Conservation (phyloP, 108 stramenopile species). For the Pseudonitzschia delicatissima region DNA sequence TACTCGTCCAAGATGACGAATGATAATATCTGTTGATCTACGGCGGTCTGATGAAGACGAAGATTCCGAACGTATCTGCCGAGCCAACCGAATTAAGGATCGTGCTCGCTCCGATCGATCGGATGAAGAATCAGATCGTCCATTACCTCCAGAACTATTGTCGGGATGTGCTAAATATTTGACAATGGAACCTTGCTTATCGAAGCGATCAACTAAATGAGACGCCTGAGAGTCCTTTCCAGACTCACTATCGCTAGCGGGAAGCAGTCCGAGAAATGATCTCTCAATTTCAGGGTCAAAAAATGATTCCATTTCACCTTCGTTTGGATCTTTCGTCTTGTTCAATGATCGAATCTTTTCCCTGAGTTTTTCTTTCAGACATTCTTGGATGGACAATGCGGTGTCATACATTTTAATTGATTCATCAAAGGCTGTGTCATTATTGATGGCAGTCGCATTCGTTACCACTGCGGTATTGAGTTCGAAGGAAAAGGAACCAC, state of each 20-base stretch:
- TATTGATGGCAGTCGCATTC: conserved; percentile 70
- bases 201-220: conserved; percentile 21
- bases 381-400: conserved; percentile 29
- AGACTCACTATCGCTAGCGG: conserved; percentile 27
- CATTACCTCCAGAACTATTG: conserved; percentile 2
- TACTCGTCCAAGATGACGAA: conserved; percentile 46
- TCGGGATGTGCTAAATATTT: conserved; percentile 28
- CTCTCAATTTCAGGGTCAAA: conserved; percentile 41
- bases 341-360: conserved; percentile 19
- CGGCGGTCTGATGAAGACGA: conserved; percentile 33
- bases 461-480: conserved; percentile 71
- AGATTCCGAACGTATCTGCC: conserved; percentile 51
- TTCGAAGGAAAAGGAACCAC: conserved; percentile 72
- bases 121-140: conserved; percentile 9
- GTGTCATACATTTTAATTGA: conserved; percentile 22
- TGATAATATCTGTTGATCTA: conserved; percentile 52
- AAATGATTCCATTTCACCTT: not conserved
- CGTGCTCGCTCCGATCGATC: conserved; percentile 39
- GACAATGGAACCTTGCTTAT: conserved; percentile 42
- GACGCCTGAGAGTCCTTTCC: conserved; percentile 11
- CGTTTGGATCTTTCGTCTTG: conserved; percentile 5
- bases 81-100: conserved; percentile 52
- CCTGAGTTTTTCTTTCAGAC: conserved; percentile 22
- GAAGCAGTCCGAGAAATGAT: conserved; percentile 54
- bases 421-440: conserved; percentile 52